Conservation (phyloP, 768 basidiomycete genomes). For the Termitomyces titanicus region DNA sequence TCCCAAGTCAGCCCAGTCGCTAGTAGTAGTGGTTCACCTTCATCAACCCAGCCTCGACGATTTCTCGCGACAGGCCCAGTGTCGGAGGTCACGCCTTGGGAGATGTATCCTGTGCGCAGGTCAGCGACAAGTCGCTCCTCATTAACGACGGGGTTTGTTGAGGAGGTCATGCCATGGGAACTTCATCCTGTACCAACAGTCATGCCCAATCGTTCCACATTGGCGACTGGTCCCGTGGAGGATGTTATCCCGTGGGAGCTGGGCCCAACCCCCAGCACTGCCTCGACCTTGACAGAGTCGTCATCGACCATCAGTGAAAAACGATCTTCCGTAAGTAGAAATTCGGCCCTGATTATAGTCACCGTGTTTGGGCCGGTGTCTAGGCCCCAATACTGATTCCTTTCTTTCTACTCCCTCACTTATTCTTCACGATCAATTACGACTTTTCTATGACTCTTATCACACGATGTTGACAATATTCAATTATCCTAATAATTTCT, state of each 20-base stretch:
- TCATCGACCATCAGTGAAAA: constrained; percentile 8
- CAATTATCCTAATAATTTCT: constrained; percentile 6
- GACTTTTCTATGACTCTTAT: constrained; percentile 5
- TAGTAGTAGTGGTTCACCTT: constrained; percentile 9
- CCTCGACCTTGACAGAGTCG: background rate
- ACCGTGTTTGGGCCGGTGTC: constrained; percentile 9
- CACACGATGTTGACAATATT: constrained; percentile 13
- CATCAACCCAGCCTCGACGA: constrained; percentile 10
- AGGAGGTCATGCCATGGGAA: constrained; percentile 30
- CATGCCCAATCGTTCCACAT: constrained; percentile 18
- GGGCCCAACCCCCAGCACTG: constrained; percentile 15
- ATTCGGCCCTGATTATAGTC: constrained; percentile 9
- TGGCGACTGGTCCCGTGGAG: constrained; percentile 23
- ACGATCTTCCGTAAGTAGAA: constrained; percentile 19
- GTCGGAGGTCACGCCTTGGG: constrained; percentile 29
- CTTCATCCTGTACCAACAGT: constrained; percentile 23
- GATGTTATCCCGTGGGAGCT: constrained; percentile 33
- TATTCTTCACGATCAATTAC: background rate
- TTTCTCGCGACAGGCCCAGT: constrained; percentile 18
- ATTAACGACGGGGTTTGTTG: constrained; percentile 20
- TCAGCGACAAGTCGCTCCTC: constrained; percentile 18
- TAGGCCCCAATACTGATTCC: constrained; percentile 5
- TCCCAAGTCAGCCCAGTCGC: background rate
- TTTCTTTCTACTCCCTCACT: background rate
- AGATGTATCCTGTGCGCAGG: constrained; percentile 18